phyloP scores from a whole-genome alignment of 768 basidiomycete species.

The Paxillus ammoniavirescens region DNA sequence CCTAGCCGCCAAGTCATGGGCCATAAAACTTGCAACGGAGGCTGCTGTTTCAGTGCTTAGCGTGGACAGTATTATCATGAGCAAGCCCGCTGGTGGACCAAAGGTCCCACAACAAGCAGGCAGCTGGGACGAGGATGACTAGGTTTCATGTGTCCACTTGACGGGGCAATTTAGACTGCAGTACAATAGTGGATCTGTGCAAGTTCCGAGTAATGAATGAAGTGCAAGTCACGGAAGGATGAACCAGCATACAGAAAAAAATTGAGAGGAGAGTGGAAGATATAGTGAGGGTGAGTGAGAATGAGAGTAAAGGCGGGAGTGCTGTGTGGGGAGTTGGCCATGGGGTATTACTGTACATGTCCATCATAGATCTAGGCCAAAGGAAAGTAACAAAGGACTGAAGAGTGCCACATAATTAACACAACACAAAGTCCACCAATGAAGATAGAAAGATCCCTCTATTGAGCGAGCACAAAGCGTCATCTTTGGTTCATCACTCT shows the following conservation, averaged over 20 bases:
- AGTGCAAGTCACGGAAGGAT: background rate
- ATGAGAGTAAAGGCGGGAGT: background rate
- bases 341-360: conserved; percentile 25
- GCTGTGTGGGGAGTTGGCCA: conserved; percentile 2
- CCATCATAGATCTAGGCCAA: conserved; percentile 29
- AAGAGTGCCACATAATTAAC: conserved; percentile 14
- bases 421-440: conserved; percentile 25
- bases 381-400: background rate
- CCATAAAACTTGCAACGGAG: conserved; percentile 86
- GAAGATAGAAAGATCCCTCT: conserved; percentile 8
- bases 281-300: conserved; percentile 7
- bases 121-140: conserved; percentile 80
- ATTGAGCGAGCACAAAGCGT: conserved; percentile 8
- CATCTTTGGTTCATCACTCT: conserved; percentile 13
- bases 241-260: conserved; percentile 12
- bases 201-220: conserved; percentile 20
- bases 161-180: conserved; percentile 13
- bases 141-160: conserved; percentile 17
- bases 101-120: conserved; percentile 85
- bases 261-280: background rate
- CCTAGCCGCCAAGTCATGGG: conserved; percentile 89
- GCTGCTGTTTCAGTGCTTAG: conserved; percentile 88
- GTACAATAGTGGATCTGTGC: conserved; percentile 29
- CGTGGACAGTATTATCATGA: conserved; percentile 98
- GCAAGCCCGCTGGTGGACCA: conserved; percentile 87